Base-by-base conservation (phyloP, 1,139 yeast species). In the Groenewaldozyma auringiensis region DNA sequence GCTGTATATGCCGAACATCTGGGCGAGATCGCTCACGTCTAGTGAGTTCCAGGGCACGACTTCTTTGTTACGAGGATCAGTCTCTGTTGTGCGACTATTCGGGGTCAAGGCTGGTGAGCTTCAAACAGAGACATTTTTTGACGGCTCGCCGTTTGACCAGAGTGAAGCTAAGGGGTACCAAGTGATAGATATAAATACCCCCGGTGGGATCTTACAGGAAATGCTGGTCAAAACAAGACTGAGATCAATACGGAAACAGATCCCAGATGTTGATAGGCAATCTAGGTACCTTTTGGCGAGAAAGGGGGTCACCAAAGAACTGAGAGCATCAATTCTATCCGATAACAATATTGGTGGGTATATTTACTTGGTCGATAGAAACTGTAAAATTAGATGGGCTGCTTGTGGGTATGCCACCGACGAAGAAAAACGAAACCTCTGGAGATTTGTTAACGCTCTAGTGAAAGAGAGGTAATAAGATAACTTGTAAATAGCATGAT, bases 301-400 rank as follows among this genome's bases (percentile, higher is more conserved):
- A 45, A 76, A 74, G 38, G 74, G 79, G 17, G 73, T 86, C 33
- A 74, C 83, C 1, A 74, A 73, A 39, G 78, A 73, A 25, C 66
- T 80, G 16, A 77, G 84, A 54, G 79, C 80, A 46, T 66, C 75
- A 20, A 67, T 92, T 37, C 68, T 76, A 45, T 76, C 92, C 54
- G 81, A 80, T 50, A 92, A 92, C 61, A 75, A 78, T 40, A 84
- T 83, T 54, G 78, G 94, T 1, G 97, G 98, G 0, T 89, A 86
- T 61, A 70, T 87, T 8, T 83, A 87, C 56, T 69, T 92, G 16
- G 72, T 92, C 33, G 98, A 92, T 58, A 70, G 71, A 16, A 69
- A 78, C 14, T 83, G 85, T 45, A 80, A 75, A 56, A 81, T 92
- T 42, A 72, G 98, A 57, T 92, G 97, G 97, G 92, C 89, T 14